Conservation (phyloP, 2,329 filamentous ascomycete species). For the Monilinia vaccinii-corymbosi region DNA sequence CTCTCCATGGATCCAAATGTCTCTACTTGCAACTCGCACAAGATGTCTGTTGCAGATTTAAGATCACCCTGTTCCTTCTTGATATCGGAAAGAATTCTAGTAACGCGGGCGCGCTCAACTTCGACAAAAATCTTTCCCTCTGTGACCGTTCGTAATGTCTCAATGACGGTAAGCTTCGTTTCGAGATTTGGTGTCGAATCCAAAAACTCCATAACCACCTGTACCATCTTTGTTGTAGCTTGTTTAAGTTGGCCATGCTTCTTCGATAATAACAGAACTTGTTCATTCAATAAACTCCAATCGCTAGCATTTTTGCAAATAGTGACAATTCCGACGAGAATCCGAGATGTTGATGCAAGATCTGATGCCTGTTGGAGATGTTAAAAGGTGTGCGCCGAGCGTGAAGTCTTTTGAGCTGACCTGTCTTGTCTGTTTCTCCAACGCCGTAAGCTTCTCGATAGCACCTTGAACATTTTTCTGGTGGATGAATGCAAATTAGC, state of each 20-base stretch:
- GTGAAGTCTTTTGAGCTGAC: constrained; percentile 37
- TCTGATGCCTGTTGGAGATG: constrained; percentile 67
- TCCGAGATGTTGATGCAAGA: constrained; percentile 84
- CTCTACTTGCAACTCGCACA: constrained; percentile 97
- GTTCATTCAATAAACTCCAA: constrained; percentile 93
- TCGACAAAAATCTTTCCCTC: constrained; percentile 99
- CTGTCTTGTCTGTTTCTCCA: constrained; percentile 98
- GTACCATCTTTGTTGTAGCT: constrained; percentile 97
- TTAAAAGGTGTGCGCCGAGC: constrained; percentile 20
- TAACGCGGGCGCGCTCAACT: constrained; percentile 92
- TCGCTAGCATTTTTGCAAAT: constrained; percentile 89
- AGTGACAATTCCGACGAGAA: constrained; percentile 81
- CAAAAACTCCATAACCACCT: constrained; percentile 87
- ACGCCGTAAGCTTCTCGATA: constrained; percentile 80
- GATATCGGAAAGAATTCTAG: constrained; percentile 90
- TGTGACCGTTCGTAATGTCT: constrained; percentile 90
- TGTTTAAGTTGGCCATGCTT: constrained; percentile 99
- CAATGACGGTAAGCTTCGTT: constrained; percentile 86
- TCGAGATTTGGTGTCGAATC: constrained; percentile 77
- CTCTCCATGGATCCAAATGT: constrained; percentile 98
- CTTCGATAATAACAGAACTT: constrained; percentile 91
- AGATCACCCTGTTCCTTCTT: constrained; percentile 94
- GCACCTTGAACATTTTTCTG: constrained; percentile 74
- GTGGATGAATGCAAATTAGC: constrained; percentile 17
- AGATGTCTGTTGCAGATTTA: constrained; percentile 79